Base-by-base conservation (phyloP, 2,329 filamentous ascomycete species). In the Colletotrichum spinosum region DNA sequence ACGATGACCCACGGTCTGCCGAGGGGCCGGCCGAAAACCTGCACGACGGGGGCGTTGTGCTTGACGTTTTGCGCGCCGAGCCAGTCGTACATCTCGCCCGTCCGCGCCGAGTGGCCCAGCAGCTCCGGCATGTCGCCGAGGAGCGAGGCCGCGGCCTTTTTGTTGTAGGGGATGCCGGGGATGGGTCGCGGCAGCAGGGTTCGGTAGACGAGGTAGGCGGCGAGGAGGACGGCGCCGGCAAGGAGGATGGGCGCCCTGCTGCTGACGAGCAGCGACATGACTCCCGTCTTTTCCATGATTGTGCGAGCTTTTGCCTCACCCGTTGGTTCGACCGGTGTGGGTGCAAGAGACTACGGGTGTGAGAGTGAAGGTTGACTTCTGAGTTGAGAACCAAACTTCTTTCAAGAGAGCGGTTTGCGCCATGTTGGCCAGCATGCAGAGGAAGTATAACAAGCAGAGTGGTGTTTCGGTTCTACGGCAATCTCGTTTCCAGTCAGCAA, bases 11-110 rank as follows among this genome's bases (percentile, higher is more conserved):
- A 69, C 2, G 77, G 76, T 54, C 69, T 71, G 15, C 67, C 62
- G 25, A 78, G 72, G 1, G 77, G 77, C 35, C 71, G 66, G n/a
- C 77, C 58, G 56, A 79, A 80, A 50, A 77, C 56, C 48, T 80
- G 78, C 3, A 72, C 66, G 10, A 80, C 64, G 2, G 75, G 73
- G 0, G 73, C 60, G 2, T 65, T 54, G 65, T 75, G 73, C 25
- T 63, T 61, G 38, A 68, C 65, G 35, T 72, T 71, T 35, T 74
- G 73, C 17, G 55, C 69, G 67, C 68, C 71, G 49, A 74, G 60
- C 74, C 74, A 76, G 59, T 62, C 58, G 34, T 57, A 62, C 48
- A 63, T 57, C 2, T 62, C 58, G 8, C 63, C 63, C 33, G 58
- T 63, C 41, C 50, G 38, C 35, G 44, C 25, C 7, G 17, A 45